Percentiles rank a stretch among this genome's conserved stretches.
phyloP scores from a whole-genome alignment of 495 filamentous ascomycete species.

The Symbiotaphrina buchneri region DNA sequence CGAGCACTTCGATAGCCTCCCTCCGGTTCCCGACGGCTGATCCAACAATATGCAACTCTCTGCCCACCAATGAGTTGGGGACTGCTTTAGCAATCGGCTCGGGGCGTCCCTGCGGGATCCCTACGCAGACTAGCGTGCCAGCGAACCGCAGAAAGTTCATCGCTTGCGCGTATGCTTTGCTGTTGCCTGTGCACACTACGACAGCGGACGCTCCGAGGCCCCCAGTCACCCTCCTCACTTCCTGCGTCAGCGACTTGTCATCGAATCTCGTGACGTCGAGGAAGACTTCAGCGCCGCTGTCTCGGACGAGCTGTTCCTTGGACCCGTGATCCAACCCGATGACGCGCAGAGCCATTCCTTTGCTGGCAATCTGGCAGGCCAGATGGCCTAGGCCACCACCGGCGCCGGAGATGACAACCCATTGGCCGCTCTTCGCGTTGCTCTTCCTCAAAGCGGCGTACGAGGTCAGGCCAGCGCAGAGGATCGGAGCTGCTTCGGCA shows the following conservation, averaged over 20 bases:
- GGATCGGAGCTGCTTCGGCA: no score
- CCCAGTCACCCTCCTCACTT: constrained; percentile 32
- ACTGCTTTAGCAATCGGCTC: constrained; percentile 31
- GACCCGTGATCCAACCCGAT: constrained; percentile 44
- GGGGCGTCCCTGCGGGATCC: constrained; percentile 38
- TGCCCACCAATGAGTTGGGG: constrained; percentile 24
- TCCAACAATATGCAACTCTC: constrained; percentile 32
- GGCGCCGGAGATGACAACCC: constrained; percentile 42
- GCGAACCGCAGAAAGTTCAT: constrained; percentile 36
- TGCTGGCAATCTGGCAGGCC: constrained; percentile 36
- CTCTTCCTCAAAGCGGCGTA: constrained; percentile 24
- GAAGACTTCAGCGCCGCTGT: constrained; percentile 44
- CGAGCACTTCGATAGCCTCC: constrained; percentile 42
- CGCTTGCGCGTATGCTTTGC: constrained; percentile 39
- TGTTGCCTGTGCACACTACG: constrained; percentile 38
- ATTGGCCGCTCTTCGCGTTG: constrained; percentile 33
- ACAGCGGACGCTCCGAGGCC: constrained; percentile 41
- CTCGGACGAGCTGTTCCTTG: constrained; percentile 34
- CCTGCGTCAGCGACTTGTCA: constrained; percentile 20
- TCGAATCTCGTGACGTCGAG: constrained; percentile 36
- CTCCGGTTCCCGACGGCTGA: constrained; percentile 38
- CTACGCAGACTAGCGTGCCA: constrained; percentile 42
- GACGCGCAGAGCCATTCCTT: constrained; percentile 41
- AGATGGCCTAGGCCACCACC: constrained; percentile 46
- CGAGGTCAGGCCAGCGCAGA: constrained; percentile 17